Base-by-base conservation (phyloP, 805 yeast genomes). In the Suhomyces kilbournensis region DNA sequence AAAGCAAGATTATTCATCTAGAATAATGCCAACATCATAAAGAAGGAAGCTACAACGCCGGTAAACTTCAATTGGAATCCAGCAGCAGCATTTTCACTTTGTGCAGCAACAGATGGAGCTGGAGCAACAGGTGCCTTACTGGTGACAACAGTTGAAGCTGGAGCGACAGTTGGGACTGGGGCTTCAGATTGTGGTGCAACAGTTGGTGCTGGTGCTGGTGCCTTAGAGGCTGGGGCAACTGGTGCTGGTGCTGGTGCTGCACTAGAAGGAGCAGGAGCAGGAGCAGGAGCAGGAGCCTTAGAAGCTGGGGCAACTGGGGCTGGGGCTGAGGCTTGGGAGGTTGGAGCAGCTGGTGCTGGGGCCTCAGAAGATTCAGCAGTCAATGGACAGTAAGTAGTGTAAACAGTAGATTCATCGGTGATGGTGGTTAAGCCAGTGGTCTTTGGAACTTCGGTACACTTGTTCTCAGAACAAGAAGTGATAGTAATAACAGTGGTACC, bases 401-500 rank as follows among this genome's bases (percentile, higher is more conserved):
- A 61, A 45, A 55, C 46, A 50, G 65, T 60, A 20, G 54, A 50
- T 35, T 50, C 45, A 32, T 50, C 56, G 32, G 68, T 59, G 48
- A 63, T 63, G 47, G 63, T 58, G 48, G 64, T 60, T 15, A 60
- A 45, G 56, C 67, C 67, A 46, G 69, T 64, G 45, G 63, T 59
- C 45, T 58, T 59, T 43, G 67, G 61, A 44, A 50, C 30, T 19
- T 46, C 48, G 43, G 59, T 48, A 53, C 70, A 66, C 55, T 56
- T 57, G 61, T 64, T 52, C 56, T 65, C 63, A 23, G 61, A 53
- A 56, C 70, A 66, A 44, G 65, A 60, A 35, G 69, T 65, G 56
- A 65, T 60, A 56, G 68, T 65, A 49, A 65, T 46, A 42, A 58
- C 57, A 47, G 70, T 66, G 53, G 64, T 60, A 35, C 54, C 44